phyloP scores from a whole-genome alignment of 345 rosid species.

The Citrus sp. region DNA sequence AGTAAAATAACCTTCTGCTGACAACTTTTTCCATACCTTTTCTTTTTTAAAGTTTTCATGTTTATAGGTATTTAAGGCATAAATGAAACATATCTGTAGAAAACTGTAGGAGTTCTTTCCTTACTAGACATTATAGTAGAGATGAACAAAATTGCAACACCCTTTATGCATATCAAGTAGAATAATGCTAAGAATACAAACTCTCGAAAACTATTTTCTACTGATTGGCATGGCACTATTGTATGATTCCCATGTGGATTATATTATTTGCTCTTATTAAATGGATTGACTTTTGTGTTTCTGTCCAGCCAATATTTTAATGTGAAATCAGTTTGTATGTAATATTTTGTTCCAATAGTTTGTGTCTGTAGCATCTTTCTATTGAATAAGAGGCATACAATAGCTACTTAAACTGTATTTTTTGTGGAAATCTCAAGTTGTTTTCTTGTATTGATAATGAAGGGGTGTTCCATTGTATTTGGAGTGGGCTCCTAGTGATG shows the following conservation, averaged over 20 bases:
- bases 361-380: not conserved
- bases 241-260: not conserved
- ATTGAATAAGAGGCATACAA: not conserved
- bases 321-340: not conserved
- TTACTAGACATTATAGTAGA: not conserved
- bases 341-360: too few species aligned
- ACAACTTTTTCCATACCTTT: not conserved
- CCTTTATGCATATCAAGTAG: not conserved
- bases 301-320: not conserved
- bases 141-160: not conserved
- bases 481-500: conserved; percentile 91
- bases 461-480: conserved; percentile 90
- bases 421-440: too few species aligned
- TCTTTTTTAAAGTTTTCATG: not conserved
- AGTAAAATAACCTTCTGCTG: not conserved
- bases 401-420: not conserved
- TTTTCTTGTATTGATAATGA: conserved; percentile 19
- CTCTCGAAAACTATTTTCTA: not conserved
- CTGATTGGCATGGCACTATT: not conserved
- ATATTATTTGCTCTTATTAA: not conserved
- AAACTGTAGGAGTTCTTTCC: not conserved
- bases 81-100: not conserved
- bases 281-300: not conserved
- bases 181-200: not conserved
- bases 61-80: not conserved